Base-by-base conservation (phyloP, 768 basidiomycete genomes). In the Boletellus ananas region DNA sequence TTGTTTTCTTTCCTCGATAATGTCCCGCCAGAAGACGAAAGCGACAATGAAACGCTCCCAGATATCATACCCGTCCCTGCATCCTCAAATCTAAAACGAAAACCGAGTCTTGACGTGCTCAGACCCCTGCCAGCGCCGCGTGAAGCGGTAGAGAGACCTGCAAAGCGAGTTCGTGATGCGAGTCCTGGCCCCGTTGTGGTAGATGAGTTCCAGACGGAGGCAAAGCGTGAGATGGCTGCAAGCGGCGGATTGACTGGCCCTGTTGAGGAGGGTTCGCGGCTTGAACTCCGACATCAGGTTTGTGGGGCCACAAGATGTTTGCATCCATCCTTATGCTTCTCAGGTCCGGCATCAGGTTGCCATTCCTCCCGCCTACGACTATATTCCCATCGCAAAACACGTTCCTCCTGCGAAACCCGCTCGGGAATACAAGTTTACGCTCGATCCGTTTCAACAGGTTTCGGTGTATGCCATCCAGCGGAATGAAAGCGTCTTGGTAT, bases 401-500 rank as follows among this genome's bases (percentile, higher is more conserved):
- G 79, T 89, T n/a, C 87, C 94, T 13, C 89, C 90, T 13, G 78
- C 85, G 44, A 93, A 94, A 61, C 94, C 94, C 0, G 94, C 84
- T 43, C 81, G 91, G 46, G 85, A 87, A 64, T 99, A 98, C 76
- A 93, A 93, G 55, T 99, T 99, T 74, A 87, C 84, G 40, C 79
- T 99, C 45, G 96, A 99, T 72, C 95, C 96, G 16, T 99, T 99
- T 74, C 96, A 98, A 62, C 80, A 85, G 63, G 93, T 98, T 39
- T 94, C 95, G 2, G 84, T 98, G 8, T 80, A 90, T 55, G 94
- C 93, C 34, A 98, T 99, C 44, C 93, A 99, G 67, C 80, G 96
- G 34, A 95, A 96, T 65, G 96, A 99, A 73, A 93, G 90, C 61
- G 95, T 98, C 5, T 77, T 99, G 44, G 96, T 99, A 14, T 97